phyloP scores from a whole-genome alignment of 148 eudicot species.

The Polygonum maritimum region DNA sequence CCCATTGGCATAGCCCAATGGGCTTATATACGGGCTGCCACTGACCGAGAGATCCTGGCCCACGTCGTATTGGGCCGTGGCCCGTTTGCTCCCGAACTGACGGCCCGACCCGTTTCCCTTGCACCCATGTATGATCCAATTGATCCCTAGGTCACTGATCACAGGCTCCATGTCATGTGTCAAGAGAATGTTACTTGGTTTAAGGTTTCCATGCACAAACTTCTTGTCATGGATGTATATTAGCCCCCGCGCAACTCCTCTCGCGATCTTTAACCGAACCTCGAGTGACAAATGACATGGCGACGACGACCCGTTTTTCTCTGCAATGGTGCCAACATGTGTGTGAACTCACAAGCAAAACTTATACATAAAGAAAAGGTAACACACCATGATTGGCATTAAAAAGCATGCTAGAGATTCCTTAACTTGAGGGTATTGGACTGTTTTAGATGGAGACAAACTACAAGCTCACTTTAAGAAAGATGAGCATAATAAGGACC shows the following conservation, averaged over 20 bases:
- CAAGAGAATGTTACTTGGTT: conserved; percentile 85
- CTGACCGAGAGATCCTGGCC: conserved; percentile 25
- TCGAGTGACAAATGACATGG: conserved; percentile 57
- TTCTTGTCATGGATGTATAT: conserved; percentile 82
- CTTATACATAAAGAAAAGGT: neutral
- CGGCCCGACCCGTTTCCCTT: conserved; percentile 35
- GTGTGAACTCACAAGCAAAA: too few relatives aligned
- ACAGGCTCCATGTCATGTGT: conserved; percentile 74
- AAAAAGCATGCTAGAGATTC: neutral
- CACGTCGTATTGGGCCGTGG: conserved; percentile 24
- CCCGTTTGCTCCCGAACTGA: conserved; percentile 61
- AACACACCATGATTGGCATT: neutral
- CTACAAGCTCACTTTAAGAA: neutral
- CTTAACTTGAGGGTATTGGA: neutral
- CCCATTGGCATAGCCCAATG: conserved; percentile 19
- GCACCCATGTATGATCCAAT: conserved; percentile 42
- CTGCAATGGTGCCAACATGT: conserved; percentile 19
- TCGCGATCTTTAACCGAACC: conserved; percentile 64
- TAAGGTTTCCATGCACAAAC: conserved; percentile 77
- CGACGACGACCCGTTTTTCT: conserved; percentile 60
- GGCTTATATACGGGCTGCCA: conserved; percentile 33
- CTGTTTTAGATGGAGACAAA: neutral
- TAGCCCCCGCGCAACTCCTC: conserved; percentile 80
- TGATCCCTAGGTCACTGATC: conserved; percentile 71
- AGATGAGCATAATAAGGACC: neutral